Evolutionary conservation across 2,329 filamentous ascomycete genomes (phyloP).

Genomic region (Calonectria pseudoturangicola): DNA sequence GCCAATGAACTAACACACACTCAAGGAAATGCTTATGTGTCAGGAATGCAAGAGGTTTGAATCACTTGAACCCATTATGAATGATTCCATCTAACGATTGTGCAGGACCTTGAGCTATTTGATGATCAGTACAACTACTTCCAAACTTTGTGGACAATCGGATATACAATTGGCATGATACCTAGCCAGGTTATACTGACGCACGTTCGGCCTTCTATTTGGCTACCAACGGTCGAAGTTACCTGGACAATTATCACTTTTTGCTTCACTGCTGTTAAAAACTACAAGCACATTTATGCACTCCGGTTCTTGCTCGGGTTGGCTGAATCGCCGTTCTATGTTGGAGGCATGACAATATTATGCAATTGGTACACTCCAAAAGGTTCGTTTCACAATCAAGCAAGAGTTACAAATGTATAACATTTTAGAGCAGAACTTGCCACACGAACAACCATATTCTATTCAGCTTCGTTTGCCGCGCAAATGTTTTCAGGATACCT

Average conservation of each 20-base stretch:
- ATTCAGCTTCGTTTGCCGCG: constrained; percentile 1
- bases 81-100: background rate
- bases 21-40: constrained; percentile 22
- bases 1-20: background rate
- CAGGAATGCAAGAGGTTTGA: constrained; percentile 26
- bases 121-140: constrained; percentile 28
- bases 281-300: constrained; percentile 17
- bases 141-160: constrained; percentile 28
- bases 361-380: constrained; percentile 16
- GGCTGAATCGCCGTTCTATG: background rate
- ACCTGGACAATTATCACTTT: constrained; percentile 12
- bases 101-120: constrained; percentile 11
- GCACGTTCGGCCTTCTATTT: constrained; percentile 6
- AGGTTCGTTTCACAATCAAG: background rate
- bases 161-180: constrained; percentile 12
- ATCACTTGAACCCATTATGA: background rate
- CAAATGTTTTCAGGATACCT: constrained; percentile 23
- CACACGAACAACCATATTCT: constrained; percentile 6
- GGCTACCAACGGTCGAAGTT: constrained; percentile 13
- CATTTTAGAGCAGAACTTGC: background rate
- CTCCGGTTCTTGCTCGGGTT: constrained; percentile 18
- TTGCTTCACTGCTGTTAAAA: constrained; percentile 11
- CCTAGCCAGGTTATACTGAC: constrained; percentile 18
- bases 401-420: background rate
- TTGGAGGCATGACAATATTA: constrained; percentile 16